Evolutionary conservation across 805 yeast species (phyloP), one percentile per base, ranked within the genome.

Genomic region (Phaffomyces thermotolerans): DNA sequence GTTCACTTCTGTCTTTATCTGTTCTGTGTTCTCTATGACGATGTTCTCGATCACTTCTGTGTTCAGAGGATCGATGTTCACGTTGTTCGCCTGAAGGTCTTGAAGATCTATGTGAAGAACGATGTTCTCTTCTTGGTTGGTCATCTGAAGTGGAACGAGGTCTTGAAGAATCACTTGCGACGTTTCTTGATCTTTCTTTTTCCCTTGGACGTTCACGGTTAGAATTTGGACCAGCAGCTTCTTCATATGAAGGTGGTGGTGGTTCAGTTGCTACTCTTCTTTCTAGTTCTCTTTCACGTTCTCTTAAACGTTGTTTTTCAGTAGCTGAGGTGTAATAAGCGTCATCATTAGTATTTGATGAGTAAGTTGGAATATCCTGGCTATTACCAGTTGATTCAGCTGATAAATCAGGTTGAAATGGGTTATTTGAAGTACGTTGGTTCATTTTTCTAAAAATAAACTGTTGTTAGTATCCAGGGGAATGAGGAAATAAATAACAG

Each of bases 161-260:
- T 8, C 43, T 37, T 56, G 18, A n/a, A 6, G 34, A 15, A 7
- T 31, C 31, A 13, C 31, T 31, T 31, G 33, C 6, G 8, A n/a
- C 6, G 6, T 64, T 9, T 5, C 33, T 24, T 15, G 57, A 45
- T 36, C 64, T 36, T 22, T 38, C 41, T 51, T 78, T 78, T 49
- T 79, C 85, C 46, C 68, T 66, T 42, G 84, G 82, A 55, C 76
- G 77, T 45, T 73, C 76, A 18, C 45, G 42, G 35, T 64, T 56
- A 27, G 64, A 61, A 23, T 68, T 69, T 15, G 66, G 60, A n/a
- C 78, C 78, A 3, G 86, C 79, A 18, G 73, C 83, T 52, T 81
- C 89, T 50, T 80, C 85, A 55, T 82, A 81, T 0, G 87, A 69
- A 8, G 89, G 88, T 6, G 87, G 86, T 7, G 72, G 60, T 34